Evolutionary conservation across 495 filamentous ascomycete genomes (phyloP).

Genomic region (Annulohypoxylon nitens): DNA sequence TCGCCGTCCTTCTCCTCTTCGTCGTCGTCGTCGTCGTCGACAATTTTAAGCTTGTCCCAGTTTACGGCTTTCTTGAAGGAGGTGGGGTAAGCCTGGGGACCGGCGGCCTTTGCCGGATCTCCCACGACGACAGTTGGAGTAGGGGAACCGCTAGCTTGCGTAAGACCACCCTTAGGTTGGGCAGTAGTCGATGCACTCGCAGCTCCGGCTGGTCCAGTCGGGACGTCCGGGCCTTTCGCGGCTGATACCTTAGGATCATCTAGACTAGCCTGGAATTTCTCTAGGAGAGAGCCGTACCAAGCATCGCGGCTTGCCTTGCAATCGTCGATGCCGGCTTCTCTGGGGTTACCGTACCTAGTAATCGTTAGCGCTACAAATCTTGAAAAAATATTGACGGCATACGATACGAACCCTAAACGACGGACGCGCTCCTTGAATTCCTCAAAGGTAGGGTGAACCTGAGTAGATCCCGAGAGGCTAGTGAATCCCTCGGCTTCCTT

Average conservation of each 20-base stretch:
- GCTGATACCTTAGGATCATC: conserved; percentile 23
- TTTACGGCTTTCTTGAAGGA: conserved; percentile 89
- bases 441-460: conserved; percentile 21
- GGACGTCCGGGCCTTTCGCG: conserved; percentile 14
- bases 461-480: conserved; percentile 32
- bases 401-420: conserved; percentile 41
- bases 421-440: conserved; percentile 34
- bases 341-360: conserved; percentile 36
- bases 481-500: conserved; percentile 50
- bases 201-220: conserved; percentile 27
- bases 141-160: conserved; percentile 48
- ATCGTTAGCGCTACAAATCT: conserved; percentile 20
- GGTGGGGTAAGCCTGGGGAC: conserved; percentile 81
- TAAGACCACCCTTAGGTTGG: conserved; percentile 18
- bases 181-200: not conserved
- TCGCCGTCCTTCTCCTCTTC: conserved; percentile 74
- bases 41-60: conserved; percentile 82
- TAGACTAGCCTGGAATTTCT: conserved; percentile 26
- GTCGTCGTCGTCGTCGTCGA: conserved; percentile 64
- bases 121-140: conserved; percentile 39
- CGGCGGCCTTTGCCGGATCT: conserved; percentile 21
- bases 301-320: conserved; percentile 3
- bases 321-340: conserved; percentile 34
- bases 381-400: not conserved
- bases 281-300: conserved; percentile 46